phyloP scores from a whole-genome alignment of 2,329 filamentous ascomycete genomes.

The Coniochaeta sp. region DNA sequence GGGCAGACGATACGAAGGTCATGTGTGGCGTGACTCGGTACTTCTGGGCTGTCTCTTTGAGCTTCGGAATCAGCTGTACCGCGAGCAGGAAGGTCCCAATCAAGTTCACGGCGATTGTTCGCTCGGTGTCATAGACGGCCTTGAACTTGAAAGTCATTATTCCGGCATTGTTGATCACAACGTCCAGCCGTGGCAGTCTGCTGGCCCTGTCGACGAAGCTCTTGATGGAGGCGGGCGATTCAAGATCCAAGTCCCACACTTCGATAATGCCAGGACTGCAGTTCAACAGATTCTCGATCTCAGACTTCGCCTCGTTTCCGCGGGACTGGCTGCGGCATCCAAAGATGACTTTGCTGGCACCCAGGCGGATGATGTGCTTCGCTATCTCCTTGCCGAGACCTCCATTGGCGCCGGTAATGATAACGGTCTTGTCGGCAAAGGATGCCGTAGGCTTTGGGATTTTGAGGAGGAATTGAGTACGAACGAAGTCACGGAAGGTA shows the following conservation, averaged over 20 bases:
- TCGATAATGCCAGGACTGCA: constrained; percentile 21
- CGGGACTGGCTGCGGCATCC: constrained; percentile 22
- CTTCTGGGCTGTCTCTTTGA: constrained; percentile 7
- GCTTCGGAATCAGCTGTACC: constrained; percentile 9
- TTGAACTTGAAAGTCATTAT: constrained; percentile 4
- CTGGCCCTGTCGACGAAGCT: constrained; percentile 23
- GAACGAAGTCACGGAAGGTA: constrained; percentile 9
- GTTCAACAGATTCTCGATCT: constrained; percentile 13
- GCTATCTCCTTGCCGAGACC: constrained; percentile 14
- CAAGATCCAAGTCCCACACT: constrained; percentile 31
- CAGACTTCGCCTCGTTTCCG: constrained; percentile 19
- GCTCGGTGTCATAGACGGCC: constrained; percentile 9
- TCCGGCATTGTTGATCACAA: constrained; percentile 31
- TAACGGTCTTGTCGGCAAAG: constrained; percentile 7
- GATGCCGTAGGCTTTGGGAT: constrained; percentile 8
- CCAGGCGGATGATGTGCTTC: constrained; percentile 17
- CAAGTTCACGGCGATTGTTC: constrained; percentile 6
- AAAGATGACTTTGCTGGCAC: constrained; percentile 28
- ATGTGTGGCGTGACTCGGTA: constrained; percentile 7
- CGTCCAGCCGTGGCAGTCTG: constrained; percentile 17
- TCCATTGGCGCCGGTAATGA: constrained; percentile 15
- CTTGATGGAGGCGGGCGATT: constrained; percentile 23
- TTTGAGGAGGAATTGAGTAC: constrained; percentile 9
- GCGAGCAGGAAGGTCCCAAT: constrained; percentile 10
- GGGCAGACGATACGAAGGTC: constrained; percentile 3